Base-by-base conservation (phyloP, 345 rosid genomes). In the Salix dunnii region DNA sequence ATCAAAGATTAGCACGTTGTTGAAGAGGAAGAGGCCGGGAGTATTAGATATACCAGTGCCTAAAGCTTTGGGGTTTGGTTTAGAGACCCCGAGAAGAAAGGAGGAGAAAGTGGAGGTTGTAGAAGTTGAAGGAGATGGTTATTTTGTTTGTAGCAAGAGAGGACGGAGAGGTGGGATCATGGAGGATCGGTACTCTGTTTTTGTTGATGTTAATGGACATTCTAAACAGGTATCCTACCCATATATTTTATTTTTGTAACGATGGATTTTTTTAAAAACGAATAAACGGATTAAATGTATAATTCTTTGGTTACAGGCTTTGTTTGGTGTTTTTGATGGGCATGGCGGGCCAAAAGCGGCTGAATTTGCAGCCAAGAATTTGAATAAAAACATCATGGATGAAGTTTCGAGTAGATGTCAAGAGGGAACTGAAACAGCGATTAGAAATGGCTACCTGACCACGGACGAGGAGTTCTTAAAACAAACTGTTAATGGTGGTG, bases 321-420 rank as follows among this genome's bases (percentile, higher is more conserved):
- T 91, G n/a, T 94, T 90, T 78, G 97, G 97, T 71, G 88, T 94
- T 40, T 94, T 84, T 67, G 98, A 94, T 75, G 98, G 98, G 64
- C 98, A 94, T 31, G 97, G 97, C 42, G 97, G 97, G 28, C 75
- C 82, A 10, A 87, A 87, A 77, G 98, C 97, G 23, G 95, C 97
- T 23, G 95, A 91, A 67, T 92, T 88, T 51, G 97, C 95, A 0
- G 89, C 97, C 0, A 55, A 86, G 75, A 91, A 92, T 74, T 82
- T 94, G 43, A 78, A 82, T 7, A 87, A 87, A 78, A 90, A 89
- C 75, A 88, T 89, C 8, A 46, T 85, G 71, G 55, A 71, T 25
- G 74, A 74, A 21, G 12, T 70, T 2, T 58, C 70, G n/a, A 3
- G 25, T 36, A 8, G 79, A 76, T 55, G 43, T 25, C 70, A 28